Conservation (phyloP, 768 basidiomycete genomes). For the Lactifluus piperatus region DNA sequence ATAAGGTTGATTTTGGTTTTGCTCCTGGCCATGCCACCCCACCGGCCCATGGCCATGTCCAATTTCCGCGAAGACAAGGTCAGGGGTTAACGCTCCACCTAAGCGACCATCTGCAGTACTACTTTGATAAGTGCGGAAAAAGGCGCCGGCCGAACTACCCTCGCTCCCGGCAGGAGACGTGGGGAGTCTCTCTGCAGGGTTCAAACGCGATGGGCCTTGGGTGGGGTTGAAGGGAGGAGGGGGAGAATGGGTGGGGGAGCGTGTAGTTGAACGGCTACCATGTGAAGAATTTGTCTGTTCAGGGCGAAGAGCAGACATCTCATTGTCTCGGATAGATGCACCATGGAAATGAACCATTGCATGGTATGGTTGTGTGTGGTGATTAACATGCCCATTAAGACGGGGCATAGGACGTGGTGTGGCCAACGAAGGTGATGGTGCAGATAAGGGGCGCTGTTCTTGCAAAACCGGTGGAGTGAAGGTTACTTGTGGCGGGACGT, state of each 20-base stretch:
- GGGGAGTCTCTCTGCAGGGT: conserved; percentile 32
- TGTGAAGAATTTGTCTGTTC: conserved; percentile 30
- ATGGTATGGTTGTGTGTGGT: neutral
- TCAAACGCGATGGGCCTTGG: conserved; percentile 36
- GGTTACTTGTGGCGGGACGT: conserved; percentile 25
- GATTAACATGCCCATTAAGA: conserved; percentile 11
- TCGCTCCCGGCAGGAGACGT: conserved; percentile 55
- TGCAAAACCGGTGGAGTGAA: conserved; percentile 6
- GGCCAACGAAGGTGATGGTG: neutral
- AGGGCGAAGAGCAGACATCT: conserved; percentile 18
- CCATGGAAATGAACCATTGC: conserved; percentile 16
- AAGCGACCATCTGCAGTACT: conserved; percentile 27
- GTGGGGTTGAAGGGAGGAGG: conserved; percentile 27
- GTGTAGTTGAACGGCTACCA: conserved; percentile 15
- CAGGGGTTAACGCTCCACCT: conserved; percentile 55
- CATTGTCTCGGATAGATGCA: conserved; percentile 34
- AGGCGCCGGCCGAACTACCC: conserved; percentile 42
- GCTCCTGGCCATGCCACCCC: conserved; percentile 12
- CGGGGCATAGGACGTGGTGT: conserved; percentile 1
- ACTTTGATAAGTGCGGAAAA: conserved; percentile 49
- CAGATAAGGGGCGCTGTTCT: conserved; percentile 2
- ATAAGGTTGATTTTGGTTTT: neutral
- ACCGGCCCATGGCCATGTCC: conserved; percentile 54
- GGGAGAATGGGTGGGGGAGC: conserved; percentile 18
- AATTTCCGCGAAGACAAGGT: conserved; percentile 67